A percentile compares a stretch with the other conserved stretches of the same genome.
Evolutionary conservation across 2,329 filamentous ascomycete species (phyloP).

Genomic region (Colletotrichum sidae): DNA sequence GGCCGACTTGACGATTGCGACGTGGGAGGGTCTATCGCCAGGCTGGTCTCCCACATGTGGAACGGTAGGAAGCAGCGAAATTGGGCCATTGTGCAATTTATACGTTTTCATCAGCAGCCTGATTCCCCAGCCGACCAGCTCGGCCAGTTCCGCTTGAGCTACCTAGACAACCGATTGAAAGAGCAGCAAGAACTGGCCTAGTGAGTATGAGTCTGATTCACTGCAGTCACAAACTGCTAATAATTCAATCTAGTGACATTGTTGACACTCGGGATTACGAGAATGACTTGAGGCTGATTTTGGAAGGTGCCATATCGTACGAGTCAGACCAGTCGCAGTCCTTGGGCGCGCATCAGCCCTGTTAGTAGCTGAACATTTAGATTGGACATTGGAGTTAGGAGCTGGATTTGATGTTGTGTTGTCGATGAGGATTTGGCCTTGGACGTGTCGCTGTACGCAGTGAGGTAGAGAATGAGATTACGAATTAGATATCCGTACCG

Average conservation of each 20-base stretch:
- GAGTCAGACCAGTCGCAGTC: not conserved
- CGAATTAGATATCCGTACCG: too few relatives aligned
- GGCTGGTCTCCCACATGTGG: not conserved
- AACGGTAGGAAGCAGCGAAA: not conserved
- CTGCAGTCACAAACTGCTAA: not conserved
- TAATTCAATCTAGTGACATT: not conserved
- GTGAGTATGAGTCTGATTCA: not conserved
- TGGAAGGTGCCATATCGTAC: not conserved
- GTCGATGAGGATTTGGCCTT: too few relatives aligned
- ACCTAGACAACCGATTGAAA: not conserved
- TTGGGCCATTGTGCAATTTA: slow-evolving; percentile 11
- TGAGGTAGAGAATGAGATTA: too few relatives aligned
- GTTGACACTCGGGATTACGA: not conserved
- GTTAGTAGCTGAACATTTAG: too few relatives aligned
- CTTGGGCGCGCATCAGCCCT: too few relatives aligned
- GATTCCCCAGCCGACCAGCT: not conserved
- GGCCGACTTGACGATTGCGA: not conserved
- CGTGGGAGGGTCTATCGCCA: not conserved
- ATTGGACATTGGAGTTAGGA: too few relatives aligned
- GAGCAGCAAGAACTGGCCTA: not conserved
- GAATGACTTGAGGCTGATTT: not conserved
- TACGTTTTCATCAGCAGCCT: not conserved
- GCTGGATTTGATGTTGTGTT: too few relatives aligned
- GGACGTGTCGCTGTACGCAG: too few relatives aligned
- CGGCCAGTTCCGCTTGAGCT: not conserved